A percentile compares a stretch with the other conserved stretches of the same genome.
Conservation (phyloP, 345 rosid species). For the Brassica nigra region DNA sequence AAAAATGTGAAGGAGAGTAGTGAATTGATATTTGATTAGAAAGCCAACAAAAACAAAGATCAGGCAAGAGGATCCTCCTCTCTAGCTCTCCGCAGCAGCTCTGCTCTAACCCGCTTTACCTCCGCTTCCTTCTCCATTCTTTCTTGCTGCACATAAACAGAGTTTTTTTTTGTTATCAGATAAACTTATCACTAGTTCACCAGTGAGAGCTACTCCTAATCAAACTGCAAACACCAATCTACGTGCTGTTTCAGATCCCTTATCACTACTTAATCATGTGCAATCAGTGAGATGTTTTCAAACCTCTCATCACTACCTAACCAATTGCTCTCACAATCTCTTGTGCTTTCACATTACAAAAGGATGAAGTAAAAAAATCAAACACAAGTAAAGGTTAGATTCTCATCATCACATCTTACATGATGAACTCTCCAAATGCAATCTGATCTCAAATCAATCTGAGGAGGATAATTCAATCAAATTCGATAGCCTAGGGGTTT, state of each 20-base stretch:
- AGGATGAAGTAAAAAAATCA: neutral
- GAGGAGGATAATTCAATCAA: neutral
- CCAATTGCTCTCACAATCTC: neutral
- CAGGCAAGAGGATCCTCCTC: constrained; percentile 48
- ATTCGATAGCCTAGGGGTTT: constrained; percentile 41
- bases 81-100: constrained; percentile 51
- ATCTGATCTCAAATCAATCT: neutral
- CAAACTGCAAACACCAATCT: neutral
- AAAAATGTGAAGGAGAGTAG: neutral
- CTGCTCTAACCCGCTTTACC: constrained; percentile 58
- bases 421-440: neutral
- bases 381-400: neutral
- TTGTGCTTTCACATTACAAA: neutral
- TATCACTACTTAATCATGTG: neutral
- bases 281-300: neutral
- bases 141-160: constrained; percentile 46
- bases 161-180: neutral
- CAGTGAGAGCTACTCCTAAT: neutral
- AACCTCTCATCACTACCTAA: neutral
- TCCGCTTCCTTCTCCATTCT: constrained; percentile 63
- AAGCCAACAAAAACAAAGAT: constrained; percentile 1
- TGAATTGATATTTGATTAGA: neutral
- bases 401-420: neutral
- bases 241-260: neutral
- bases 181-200: neutral